Base-by-base conservation (phyloP, 495 filamentous ascomycete species). In the Tetracladium setigerum region DNA sequence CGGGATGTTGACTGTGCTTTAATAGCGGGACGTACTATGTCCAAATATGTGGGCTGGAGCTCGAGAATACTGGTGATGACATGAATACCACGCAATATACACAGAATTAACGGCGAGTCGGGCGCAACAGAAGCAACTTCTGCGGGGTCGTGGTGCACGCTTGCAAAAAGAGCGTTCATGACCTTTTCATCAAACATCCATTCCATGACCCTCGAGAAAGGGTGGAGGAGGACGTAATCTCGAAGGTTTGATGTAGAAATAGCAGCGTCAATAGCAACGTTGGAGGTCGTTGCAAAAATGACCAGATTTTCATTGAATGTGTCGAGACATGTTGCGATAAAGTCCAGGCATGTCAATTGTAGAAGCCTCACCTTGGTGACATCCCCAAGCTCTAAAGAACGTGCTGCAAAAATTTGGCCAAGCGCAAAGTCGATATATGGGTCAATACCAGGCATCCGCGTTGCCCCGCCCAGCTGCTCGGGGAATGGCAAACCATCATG, bases 101-200 rank as follows among this genome's bases (percentile, higher is more conserved):
- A 79, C 33, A 85, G 66, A 11, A 95, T 77, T 35, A 89, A 65
- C 5, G 88, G 83, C 5, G 87, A 94, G 41, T 86, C 81, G 7
- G 78, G 70, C 7, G 78, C 63, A 10, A 86, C 74, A 39, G 72
- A 76, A 39, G 79, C 70, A 36, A 97, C 71, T 41, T 83, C 78
- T 9, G 67, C 63, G 15, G 83, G 61, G 56, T 92, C 76, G 58
- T 90, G 79, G 44, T 87, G 79, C 32, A 89, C 78, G 11, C 81
- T 78, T 41, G 79, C 71, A 59, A 95, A 89, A 12, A 99, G 63
- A 16, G 81, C 78, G 51, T 74, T 74, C 45, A 95, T 74, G 18
- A 95, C 87, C 52, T 86, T 87, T 53, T 92, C 87, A 55, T 95
- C 95, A 60, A 95, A 95, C 62, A 97, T 74, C 87, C 94, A 97